Evolutionary conservation across 1,284 basidiomycete genomes (phyloP).

Genomic region (Apiotrichum brassicae): DNA sequence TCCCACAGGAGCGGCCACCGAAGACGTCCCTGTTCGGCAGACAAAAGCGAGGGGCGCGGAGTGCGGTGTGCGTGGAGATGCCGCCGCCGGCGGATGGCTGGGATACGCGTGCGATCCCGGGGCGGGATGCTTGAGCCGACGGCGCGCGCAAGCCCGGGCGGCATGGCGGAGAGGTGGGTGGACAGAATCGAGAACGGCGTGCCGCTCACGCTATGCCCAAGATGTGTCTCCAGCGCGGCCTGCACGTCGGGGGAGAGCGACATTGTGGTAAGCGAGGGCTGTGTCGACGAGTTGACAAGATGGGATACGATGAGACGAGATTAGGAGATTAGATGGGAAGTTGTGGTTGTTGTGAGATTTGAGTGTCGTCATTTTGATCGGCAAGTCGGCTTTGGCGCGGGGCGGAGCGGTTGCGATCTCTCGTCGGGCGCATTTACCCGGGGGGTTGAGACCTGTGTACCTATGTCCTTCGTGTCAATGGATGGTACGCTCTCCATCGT

Average conservation of each 20-base stretch:
- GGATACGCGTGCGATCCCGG: constrained; percentile 28
- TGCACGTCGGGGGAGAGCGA: constrained; percentile 1
- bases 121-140: constrained; percentile 19
- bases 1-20: constrained; percentile 45
- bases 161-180: constrained; percentile 2
- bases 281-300: no score
- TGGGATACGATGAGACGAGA: no score
- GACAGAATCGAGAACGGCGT: neutral
- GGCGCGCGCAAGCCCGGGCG: neutral
- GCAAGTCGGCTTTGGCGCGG: no score
- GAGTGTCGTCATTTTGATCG: no score
- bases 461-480: no score
- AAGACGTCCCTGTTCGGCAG: constrained; percentile 27
- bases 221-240: neutral
- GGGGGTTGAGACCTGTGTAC: no score
- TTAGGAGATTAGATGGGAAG: no score
- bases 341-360: no score
- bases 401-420: neutral
- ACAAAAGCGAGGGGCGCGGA: constrained; percentile 14
- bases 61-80: neutral
- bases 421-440: no score
- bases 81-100: constrained; percentile 18
- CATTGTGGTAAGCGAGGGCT: neutral
- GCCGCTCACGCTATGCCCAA: neutral
- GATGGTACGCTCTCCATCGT: no score